These are phyloP conservation scores for Ichthyophonus hoferi DNA, from an alignment of 208 protist genomes.

Conservation along the genomic window DNA sequence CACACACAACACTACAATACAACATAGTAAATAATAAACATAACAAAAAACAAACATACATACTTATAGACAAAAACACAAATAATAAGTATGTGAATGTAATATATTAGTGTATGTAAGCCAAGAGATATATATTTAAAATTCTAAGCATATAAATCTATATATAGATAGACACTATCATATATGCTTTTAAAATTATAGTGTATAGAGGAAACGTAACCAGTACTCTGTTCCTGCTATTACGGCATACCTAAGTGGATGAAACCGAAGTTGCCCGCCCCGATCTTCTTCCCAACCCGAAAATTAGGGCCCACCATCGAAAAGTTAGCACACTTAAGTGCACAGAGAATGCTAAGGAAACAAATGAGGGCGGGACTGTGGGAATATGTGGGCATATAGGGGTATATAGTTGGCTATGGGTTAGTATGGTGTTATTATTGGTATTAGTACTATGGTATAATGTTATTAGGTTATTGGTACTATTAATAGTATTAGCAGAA, in stretches of 20 bases:
- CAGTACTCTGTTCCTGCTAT: too few species aligned
- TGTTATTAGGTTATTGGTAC: too few species aligned
- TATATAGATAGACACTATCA: not conserved
- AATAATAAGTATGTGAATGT: not conserved
- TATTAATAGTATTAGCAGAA: too few species aligned
- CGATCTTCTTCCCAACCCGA: conserved; percentile 50
- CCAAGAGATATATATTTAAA: not conserved
- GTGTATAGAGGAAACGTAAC: too few species aligned
- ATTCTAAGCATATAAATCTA: not conserved
- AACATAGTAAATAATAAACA: not conserved
- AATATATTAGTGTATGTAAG: too few species aligned
- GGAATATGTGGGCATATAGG: too few species aligned
- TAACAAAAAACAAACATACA: not conserved
- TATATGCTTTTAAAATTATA: not conserved
- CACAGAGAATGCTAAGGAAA: too few species aligned
- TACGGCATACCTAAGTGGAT: conserved; percentile 40
- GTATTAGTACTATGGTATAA: too few species aligned
- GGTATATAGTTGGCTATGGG: too few species aligned
- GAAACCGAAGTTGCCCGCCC: conserved; percentile 44
- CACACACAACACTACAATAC: not conserved
- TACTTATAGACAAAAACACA: not conserved
- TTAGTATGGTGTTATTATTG: too few species aligned
- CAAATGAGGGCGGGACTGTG: too few species aligned
- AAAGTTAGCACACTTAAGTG: not conserved
- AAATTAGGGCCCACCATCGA: conserved; percentile 44